Conservation (phyloP, 139 green algal species). For the Haematococcus sp. region DNA sequence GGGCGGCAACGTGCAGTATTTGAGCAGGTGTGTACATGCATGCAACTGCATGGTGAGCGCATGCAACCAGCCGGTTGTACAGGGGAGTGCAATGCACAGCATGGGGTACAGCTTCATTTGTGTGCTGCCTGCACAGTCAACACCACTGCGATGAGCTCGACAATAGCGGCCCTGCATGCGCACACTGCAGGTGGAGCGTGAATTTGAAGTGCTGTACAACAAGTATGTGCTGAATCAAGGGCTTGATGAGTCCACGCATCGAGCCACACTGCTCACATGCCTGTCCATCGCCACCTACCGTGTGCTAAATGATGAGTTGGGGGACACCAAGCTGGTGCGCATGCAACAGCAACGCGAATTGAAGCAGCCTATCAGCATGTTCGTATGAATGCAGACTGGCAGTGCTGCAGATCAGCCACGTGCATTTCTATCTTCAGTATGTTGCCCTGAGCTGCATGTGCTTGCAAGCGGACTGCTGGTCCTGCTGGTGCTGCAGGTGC, state of each 20-base stretch:
- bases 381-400: neutral
- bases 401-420: neutral
- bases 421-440: too few relatives aligned
- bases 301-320: conserved; percentile 34
- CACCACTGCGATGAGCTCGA: conserved; percentile 34
- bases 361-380: too few relatives aligned
- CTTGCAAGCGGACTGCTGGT: too few relatives aligned
- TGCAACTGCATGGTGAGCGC: neutral
- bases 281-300: conserved; percentile 37
- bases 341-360: too few relatives aligned
- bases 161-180: neutral
- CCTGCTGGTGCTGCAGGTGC: conserved; percentile 8
- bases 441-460: neutral
- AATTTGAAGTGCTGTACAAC: conserved; percentile 29
- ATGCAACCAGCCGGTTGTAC: too few relatives aligned
- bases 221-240: conserved; percentile 4
- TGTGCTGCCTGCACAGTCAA: conserved; percentile 54
- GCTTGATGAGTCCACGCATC: conserved; percentile 3
- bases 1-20: conserved; percentile 16
- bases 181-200: conserved; percentile 15
- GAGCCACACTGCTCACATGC: conserved; percentile 35
- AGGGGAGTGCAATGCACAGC: too few relatives aligned
- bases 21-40: conserved; percentile 10
- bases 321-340: conserved; percentile 26
- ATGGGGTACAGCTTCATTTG: too few relatives aligned